Conservation (phyloP, 169 alveolate genomes). For the Cryptosporidium tyzzeri region DNA sequence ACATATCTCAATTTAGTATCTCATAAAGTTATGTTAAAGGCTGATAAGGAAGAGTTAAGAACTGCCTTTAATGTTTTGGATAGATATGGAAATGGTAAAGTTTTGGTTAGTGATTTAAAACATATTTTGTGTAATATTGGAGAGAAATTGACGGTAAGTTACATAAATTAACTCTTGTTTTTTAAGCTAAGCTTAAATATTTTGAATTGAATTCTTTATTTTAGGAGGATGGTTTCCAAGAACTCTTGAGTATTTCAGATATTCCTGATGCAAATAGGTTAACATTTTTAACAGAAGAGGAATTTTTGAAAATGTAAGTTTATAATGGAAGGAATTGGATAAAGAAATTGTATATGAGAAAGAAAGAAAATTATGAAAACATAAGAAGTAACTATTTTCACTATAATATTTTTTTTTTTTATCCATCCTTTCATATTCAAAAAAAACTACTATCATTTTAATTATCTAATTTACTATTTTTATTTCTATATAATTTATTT, state of each 20-base stretch:
- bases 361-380: neutral
- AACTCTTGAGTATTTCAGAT: conserved; percentile 38
- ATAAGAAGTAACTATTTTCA: too few species aligned
- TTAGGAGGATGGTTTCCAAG: conserved; percentile 60
- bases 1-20: conserved; percentile 46
- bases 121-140: conserved; percentile 65
- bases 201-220: neutral
- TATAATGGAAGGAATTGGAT: neutral
- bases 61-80: conserved; percentile 62
- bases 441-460: neutral
- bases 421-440: neutral
- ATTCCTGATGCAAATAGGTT: conserved; percentile 52
- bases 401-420: neutral
- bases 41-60: conserved; percentile 49
- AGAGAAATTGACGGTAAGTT: conserved; percentile 53
- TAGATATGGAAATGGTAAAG: conserved; percentile 59
- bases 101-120: conserved; percentile 56
- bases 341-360: neutral
- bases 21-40: conserved; percentile 52
- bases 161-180: neutral
- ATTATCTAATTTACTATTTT: neutral
- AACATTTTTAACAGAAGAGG: conserved; percentile 48
- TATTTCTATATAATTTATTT: neutral
- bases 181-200: neutral
- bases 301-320: conserved; percentile 69